These are phyloP conservation scores for Beauveria caledonica DNA, from an alignment of 2,329 filamentous ascomycete genomes.

Conservation along the genomic window DNA sequence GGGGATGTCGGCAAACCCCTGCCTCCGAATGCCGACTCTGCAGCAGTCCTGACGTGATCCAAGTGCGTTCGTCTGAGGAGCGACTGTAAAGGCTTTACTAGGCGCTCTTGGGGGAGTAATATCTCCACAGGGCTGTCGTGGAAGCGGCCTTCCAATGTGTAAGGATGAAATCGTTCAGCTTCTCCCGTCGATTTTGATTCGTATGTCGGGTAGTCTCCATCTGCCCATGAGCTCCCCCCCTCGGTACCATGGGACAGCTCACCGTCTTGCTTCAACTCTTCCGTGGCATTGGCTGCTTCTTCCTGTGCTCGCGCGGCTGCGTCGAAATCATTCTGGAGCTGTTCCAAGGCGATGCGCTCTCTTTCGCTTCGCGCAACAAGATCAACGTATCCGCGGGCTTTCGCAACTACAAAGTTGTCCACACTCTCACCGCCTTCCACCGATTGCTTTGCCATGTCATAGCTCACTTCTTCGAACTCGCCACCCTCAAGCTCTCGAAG, in stretches of 20 bases:
- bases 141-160: conserved; percentile 68
- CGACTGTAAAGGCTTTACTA: conserved; percentile 61
- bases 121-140: conserved; percentile 66
- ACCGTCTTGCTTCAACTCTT: conserved; percentile 25
- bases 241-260: conserved; percentile 15
- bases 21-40: conserved; percentile 71
- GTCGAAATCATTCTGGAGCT: conserved; percentile 51
- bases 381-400: conserved; percentile 33
- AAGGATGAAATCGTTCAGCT: conserved; percentile 56
- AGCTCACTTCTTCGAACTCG: conserved; percentile 53
- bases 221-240: neutral
- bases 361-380: conserved; percentile 44
- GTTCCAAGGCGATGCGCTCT: conserved; percentile 47
- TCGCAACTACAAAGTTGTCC: conserved; percentile 14
- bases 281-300: conserved; percentile 19
- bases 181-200: conserved; percentile 15
- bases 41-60: conserved; percentile 65
- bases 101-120: conserved; percentile 59
- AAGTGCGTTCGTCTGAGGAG: conserved; percentile 61
- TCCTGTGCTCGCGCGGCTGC: conserved; percentile 29
- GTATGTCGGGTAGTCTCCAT: neutral
- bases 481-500: conserved; percentile 49
- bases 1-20: conserved; percentile 67
- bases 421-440: conserved; percentile 11
- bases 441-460: conserved; percentile 18